Base-by-base conservation (phyloP, 2,329 filamentous ascomycete species). In the Nemania sp. region DNA sequence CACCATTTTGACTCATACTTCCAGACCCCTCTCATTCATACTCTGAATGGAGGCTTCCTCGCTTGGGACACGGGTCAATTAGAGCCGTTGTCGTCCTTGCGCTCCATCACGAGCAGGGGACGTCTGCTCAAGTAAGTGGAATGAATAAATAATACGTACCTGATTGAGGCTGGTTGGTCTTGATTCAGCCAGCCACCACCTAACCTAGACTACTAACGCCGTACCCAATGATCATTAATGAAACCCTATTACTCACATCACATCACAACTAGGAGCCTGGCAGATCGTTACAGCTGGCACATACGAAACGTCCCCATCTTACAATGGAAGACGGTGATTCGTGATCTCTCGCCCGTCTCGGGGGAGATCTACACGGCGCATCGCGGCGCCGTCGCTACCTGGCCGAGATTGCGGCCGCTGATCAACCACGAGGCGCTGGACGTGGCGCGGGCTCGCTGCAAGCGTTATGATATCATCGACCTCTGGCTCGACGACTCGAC, bases 401-500 rank as follows among this genome's bases (percentile, higher is more conserved):
- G 57, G 63, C 60, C 60, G 42, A 53, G 18, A 20, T 35, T 65
- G 43, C 52, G 21, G 21, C 60, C 60, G 54, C 37, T 65, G 37
- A 61, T 65, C 54, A 65, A 65, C 34, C 52, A 50, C 21, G 60
- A 65, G 53, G 60, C 63, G 9, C 47, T 65, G 9, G 34, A 25
- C 18, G 57, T 50, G 17, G 60, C 60, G 12, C 43, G 48, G 13
- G 12, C 47, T 9, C 18, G 35, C 21, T 60, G 57, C 34, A 46
- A 35, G 43, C 54, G 43, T 47, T 60, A 58, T 45, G 52, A 60
- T 5, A 39, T 50, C 13, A 12, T 65, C 7, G 60, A 65, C 21
- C 57, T 65, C 42, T 63, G 63, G 57, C 60, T 65, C 10, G 63
- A 65, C 25, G 48, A 46, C 32, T 58, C 60, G 11, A 65, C 62